A percentile compares a stretch with the other conserved stretches of the same genome.
These are phyloP conservation scores for Zygnema cylindricum DNA, from an alignment of 139 green algal genomes.

Conservation along the genomic window DNA sequence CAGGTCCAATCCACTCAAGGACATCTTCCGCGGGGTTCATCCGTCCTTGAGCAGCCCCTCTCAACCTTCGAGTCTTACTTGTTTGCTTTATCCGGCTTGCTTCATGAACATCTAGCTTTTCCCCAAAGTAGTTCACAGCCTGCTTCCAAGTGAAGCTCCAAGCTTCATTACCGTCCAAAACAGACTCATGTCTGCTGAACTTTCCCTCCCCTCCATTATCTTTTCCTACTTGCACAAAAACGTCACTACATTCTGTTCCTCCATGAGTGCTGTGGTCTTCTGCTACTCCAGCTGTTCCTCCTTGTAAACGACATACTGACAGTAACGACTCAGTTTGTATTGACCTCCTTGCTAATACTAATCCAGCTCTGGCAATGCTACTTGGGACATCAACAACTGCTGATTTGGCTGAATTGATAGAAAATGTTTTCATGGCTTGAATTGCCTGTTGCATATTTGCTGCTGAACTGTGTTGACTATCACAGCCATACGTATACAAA, in stretches of 20 bases:
- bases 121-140: not conserved
- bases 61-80: constrained; percentile 1
- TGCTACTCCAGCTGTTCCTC: too few species aligned
- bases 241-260: too few species aligned
- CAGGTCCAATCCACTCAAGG: not conserved
- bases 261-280: too few species aligned
- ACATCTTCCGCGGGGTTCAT: not conserved
- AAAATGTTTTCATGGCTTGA: too few species aligned
- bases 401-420: too few species aligned
- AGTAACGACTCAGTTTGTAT: too few species aligned
- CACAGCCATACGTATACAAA: too few species aligned
- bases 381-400: too few species aligned
- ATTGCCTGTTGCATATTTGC: too few species aligned
- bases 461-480: too few species aligned
- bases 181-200: not conserved
- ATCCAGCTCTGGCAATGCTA: too few species aligned
- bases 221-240: not conserved
- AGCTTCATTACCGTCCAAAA: not conserved
- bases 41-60: not conserved
- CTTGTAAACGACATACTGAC: too few species aligned
- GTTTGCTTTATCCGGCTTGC: not conserved
- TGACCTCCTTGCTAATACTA: not conserved
- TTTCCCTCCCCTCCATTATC: not conserved
- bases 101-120: not conserved
- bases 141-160: not conserved